Evolutionary conservation across 768 basidiomycete genomes (phyloP).

Genomic region (Kwoniella europaea): DNA sequence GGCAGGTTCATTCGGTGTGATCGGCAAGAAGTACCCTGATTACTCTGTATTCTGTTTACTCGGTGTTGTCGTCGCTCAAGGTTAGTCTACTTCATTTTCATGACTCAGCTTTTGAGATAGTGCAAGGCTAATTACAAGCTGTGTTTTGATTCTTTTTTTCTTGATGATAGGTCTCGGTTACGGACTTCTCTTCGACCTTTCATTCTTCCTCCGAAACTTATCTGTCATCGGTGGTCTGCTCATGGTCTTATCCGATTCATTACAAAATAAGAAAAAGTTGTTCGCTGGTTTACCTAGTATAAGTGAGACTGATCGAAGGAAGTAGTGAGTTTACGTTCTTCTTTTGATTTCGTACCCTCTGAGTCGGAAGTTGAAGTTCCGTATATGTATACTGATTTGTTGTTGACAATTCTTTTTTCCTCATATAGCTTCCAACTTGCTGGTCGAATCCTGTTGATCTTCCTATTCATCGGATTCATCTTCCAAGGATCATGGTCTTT

Average conservation of each 20-base stretch:
- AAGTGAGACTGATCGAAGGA: conserved; percentile 93
- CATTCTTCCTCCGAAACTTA: conserved; percentile 99
- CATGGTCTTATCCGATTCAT: conserved; percentile 98
- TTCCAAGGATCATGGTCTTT: conserved; percentile 90
- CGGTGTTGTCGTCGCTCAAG: conserved; percentile 89
- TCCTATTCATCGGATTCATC: conserved; percentile 98
- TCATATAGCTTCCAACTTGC: conserved; percentile 85
- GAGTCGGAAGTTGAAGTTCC: not conserved
- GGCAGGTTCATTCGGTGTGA: conserved; percentile 78
- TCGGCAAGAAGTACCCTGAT: conserved; percentile 84
- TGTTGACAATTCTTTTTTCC: not conserved
- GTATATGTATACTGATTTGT: not conserved
- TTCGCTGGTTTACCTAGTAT: conserved; percentile 90
- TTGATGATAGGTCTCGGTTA: conserved; percentile 74
- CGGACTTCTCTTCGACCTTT: conserved; percentile 98
- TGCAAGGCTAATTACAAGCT: not conserved
- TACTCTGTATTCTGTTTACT: conserved; percentile 88
- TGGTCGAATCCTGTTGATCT: conserved; percentile 94
- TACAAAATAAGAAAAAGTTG: conserved; percentile 80
- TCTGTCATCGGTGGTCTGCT: conserved; percentile 96
- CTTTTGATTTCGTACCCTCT: not conserved
- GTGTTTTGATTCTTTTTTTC: conserved; percentile 2
- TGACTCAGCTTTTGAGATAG: not conserved
- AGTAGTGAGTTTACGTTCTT: conserved; percentile 74
- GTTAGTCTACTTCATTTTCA: no score